Conservation (phyloP, 257 asterid genomes). For the Jacaranda copaia region DNA sequence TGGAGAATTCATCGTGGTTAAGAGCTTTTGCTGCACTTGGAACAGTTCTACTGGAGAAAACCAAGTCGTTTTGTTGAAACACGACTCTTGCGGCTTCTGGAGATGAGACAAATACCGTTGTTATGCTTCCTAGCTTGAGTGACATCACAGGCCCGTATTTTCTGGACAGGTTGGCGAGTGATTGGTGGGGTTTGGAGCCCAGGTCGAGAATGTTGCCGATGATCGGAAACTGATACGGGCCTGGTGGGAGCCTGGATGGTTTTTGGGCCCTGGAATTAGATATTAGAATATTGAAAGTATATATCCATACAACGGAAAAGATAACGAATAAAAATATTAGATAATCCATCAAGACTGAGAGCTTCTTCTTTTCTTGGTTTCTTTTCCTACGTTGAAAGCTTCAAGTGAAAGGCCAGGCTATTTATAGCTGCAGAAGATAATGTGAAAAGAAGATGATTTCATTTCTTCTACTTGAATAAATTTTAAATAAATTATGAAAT, state of each 20-base stretch:
- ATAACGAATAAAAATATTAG: slow-evolving; percentile 12
- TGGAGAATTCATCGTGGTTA: slow-evolving; percentile 32
- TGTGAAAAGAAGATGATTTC: too few relatives aligned
- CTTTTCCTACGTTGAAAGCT: not conserved
- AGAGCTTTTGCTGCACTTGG: slow-evolving; percentile 1
- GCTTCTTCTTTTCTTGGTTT: slow-evolving; percentile 1
- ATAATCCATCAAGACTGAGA: slow-evolving; percentile 25
- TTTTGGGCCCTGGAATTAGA: slow-evolving; percentile 26
- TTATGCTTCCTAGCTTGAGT: slow-evolving; percentile 39
- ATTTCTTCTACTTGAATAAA: too few relatives aligned
- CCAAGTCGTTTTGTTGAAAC: slow-evolving; percentile 38
- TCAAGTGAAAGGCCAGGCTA: too few relatives aligned
- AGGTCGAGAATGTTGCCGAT: slow-evolving; percentile 46
- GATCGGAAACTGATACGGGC: slow-evolving; percentile 45
- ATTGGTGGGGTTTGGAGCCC: slow-evolving; percentile 44
- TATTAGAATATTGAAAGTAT: not conserved
- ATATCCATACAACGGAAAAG: not conserved
- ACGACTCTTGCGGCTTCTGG: slow-evolving; percentile 41
- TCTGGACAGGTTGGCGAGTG: slow-evolving; percentile 40
- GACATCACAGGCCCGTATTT: slow-evolving; percentile 47
- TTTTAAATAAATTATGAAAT: too few relatives aligned
- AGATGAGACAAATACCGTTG: slow-evolving; percentile 44
- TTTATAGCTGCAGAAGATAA: slow-evolving; percentile 3
- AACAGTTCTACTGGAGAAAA: slow-evolving; percentile 27
- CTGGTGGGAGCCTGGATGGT: slow-evolving; percentile 47